Conservation (phyloP, 2,329 filamentous ascomycete genomes). For the Zelopaecilomyces penicillatus region DNA sequence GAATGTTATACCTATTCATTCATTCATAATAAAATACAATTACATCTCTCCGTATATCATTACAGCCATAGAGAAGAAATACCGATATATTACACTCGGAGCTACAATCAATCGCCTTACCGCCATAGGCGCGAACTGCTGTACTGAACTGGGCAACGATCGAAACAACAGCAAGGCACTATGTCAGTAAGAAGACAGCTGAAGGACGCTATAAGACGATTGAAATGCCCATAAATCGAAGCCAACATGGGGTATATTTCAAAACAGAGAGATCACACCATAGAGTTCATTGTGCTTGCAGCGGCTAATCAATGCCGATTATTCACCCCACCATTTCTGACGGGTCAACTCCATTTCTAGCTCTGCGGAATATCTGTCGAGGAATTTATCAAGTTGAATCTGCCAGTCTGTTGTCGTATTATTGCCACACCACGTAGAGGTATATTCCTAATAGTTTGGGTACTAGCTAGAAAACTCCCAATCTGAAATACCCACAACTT, state of each 20-base stretch:
- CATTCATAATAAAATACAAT: conserved; percentile 25
- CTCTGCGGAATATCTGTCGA: conserved; percentile 27
- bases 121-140: conserved; percentile 25
- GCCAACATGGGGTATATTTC: conserved; percentile 22
- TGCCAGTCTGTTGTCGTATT: conserved; percentile 27
- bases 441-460: conserved; percentile 27
- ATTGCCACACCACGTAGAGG: conserved; percentile 16
- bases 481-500: conserved; percentile 35
- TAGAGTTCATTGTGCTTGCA: conserved; percentile 2
- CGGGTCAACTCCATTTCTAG: conserved; percentile 32
- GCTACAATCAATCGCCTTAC: conserved; percentile 19
- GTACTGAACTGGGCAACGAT: conserved; percentile 29
- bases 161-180: conserved; percentile 24
- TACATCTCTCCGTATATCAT: conserved; percentile 22
- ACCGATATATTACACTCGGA: conserved; percentile 23
- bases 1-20: conserved; percentile 20
- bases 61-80: conserved; percentile 31
- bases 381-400: conserved; percentile 23
- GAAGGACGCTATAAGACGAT: conserved; percentile 12
- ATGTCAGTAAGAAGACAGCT: conserved; percentile 24
- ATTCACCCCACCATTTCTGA: conserved; percentile 29
- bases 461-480: conserved; percentile 27
- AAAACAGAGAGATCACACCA: conserved; percentile 15
- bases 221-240: conserved; percentile 13
- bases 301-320: background rate